These are phyloP conservation scores for Thalassiosira sp. DNA, from an alignment of 352 stramenopile species.

Conservation along the genomic window DNA sequence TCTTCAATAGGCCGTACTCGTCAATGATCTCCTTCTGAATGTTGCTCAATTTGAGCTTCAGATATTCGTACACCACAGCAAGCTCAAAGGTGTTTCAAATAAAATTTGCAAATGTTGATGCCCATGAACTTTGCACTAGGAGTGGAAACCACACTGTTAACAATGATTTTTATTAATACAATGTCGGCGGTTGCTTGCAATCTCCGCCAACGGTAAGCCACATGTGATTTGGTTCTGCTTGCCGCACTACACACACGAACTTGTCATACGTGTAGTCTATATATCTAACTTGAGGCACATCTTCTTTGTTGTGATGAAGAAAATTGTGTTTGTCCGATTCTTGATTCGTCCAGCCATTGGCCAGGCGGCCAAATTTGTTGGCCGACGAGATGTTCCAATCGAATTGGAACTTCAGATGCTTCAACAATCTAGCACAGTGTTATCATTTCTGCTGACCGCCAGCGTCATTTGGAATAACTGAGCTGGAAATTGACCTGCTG, in stretches of 20 bases:
- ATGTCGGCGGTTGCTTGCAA: neutral
- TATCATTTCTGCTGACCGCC: too few relatives aligned
- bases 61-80: neutral
- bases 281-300: conserved; percentile 29
- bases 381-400: conserved; percentile 11
- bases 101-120: neutral
- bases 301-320: conserved; percentile 23
- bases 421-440: too few relatives aligned
- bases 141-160: conserved; percentile 17
- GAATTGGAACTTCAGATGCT: too few relatives aligned
- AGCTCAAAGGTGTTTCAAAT: neutral
- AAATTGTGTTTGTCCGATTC: conserved; percentile 22
- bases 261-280: conserved; percentile 15
- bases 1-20: neutral
- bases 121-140: neutral
- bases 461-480: too few relatives aligned
- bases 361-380: conserved; percentile 44
- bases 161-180: conserved; percentile 4
- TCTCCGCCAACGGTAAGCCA: neutral
- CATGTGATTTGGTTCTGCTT: neutral
- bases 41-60: neutral
- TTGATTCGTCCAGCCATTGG: conserved; percentile 15
- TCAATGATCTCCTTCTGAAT: neutral
- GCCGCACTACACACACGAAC: conserved; percentile 1
- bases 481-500: too few relatives aligned